Base-by-base conservation (phyloP, 805 yeast species). In the Candida michaelii region DNA sequence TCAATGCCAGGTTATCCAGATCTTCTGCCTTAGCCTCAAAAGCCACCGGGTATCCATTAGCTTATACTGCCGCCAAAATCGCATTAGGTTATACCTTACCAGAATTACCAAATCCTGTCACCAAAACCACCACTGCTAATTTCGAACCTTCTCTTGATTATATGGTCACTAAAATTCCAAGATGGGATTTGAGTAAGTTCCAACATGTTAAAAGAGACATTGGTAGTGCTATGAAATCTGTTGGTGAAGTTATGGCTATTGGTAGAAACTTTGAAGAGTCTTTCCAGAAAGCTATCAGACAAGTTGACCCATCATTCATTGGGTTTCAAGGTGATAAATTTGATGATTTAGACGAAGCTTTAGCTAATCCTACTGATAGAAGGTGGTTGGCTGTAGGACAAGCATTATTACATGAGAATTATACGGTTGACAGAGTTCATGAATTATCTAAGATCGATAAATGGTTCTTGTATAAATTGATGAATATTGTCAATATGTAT, bases 11-110 rank as follows among this genome's bases (percentile, higher is more conserved):
- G 74, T 77, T 91, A 56, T 90, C 97, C 24, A 83, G 99, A 67
- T 91, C 99, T 36, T 93, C 98, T n/a, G 99, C 99, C 44, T 77
- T 91, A 58, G 99, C 99, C 36, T 91, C 98, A 17, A 91, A 91
- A 74, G 99, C 99, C 29, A 91, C 99, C 35, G 99, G 98, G 55
- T 91, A 91, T 62, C 99, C 99, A 57, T 77, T 91, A 55, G 99
- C 99, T 40, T 91, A 89, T 66, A 93, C 96, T 42, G 99, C 99
- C 52, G 98, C 98, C 50, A 91, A 91, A 69, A 85, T 91, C 55
- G 99, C 93, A 41, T 77, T 91, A 46, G 96, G 96, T 50, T 88
- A 86, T 72, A 89, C 98, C 25, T 79, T 91, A 55, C 96, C 96
- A 27, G 97, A 91, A 66, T 75, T 91, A 55, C 95, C 96, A 54